Percentiles rank a stretch among this genome's conserved stretches.
These are phyloP conservation scores for Paecilomyces sp. DNA, from an alignment of 2,329 filamentous ascomycete species.

Conservation along the genomic window DNA sequence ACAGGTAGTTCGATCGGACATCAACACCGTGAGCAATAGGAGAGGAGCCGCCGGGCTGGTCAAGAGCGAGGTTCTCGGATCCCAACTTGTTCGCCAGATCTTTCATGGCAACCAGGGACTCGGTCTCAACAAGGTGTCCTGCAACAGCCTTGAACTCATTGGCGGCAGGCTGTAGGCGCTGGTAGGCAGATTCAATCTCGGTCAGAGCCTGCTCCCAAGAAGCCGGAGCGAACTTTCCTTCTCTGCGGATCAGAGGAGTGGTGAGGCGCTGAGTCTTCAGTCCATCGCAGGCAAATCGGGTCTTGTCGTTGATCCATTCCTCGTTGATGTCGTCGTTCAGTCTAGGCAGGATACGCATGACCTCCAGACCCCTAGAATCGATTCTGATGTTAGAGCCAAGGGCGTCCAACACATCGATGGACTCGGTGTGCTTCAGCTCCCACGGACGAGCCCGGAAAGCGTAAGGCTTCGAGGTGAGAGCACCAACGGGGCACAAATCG, in stretches of 20 bases:
- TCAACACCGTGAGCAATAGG: slow-evolving; percentile 91
- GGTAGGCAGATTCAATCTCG: slow-evolving; percentile 75
- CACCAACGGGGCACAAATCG: slow-evolving; percentile 95
- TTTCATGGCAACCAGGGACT: slow-evolving; percentile 93
- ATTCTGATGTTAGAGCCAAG: slow-evolving; percentile 92
- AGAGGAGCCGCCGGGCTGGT: slow-evolving; percentile 74
- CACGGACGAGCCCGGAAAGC: slow-evolving; percentile 94
- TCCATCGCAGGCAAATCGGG: slow-evolving; percentile 91
- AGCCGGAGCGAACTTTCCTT: slow-evolving; percentile 84
- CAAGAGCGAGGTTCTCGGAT: slow-evolving; percentile 90
- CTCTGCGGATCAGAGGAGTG: slow-evolving; percentile 78
- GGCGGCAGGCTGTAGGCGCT: slow-evolving; percentile 70
- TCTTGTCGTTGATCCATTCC: slow-evolving; percentile 99
- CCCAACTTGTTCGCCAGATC: slow-evolving; percentile 94
- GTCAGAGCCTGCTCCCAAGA: slow-evolving; percentile 93
- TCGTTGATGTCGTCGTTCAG: slow-evolving; percentile 98
- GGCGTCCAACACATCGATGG: slow-evolving; percentile 87
- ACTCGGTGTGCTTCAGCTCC: slow-evolving; percentile 95
- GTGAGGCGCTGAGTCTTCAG: slow-evolving; percentile 94
- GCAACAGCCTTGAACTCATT: slow-evolving; percentile 96
- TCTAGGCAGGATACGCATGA: slow-evolving; percentile 88
- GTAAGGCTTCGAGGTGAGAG: slow-evolving; percentile 93
- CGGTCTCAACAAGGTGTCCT: slow-evolving; percentile 83
- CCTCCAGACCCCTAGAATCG: slow-evolving; percentile 86
- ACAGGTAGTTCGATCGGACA: slow-evolving; percentile 87